Conservation (phyloP, 768 basidiomycete species). For the Mycena polygramma region DNA sequence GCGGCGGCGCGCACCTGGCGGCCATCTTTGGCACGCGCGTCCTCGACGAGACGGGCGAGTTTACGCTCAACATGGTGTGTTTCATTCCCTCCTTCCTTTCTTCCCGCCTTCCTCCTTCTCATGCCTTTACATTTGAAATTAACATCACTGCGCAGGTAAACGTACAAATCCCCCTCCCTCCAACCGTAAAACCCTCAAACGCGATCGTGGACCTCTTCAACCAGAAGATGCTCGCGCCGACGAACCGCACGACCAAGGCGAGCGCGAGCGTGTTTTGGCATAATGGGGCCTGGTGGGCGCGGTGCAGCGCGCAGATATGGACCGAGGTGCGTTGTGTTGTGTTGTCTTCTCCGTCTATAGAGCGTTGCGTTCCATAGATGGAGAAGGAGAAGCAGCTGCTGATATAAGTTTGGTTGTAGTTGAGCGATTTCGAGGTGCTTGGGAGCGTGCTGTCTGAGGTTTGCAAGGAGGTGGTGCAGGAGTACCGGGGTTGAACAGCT, state of each 20-base stretch:
- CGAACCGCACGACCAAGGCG: slow-evolving; percentile 30
- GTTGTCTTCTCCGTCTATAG: too few species aligned
- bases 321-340: slow-evolving; percentile 40
- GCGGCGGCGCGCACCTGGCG: slow-evolving; percentile 73
- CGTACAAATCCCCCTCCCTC: slow-evolving; percentile 27
- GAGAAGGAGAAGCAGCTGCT: too few species aligned
- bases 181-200: slow-evolving; percentile 14
- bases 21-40: slow-evolving; percentile 71
- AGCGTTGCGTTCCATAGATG: not conserved
- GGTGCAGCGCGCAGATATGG: slow-evolving; percentile 42
- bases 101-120: not conserved
- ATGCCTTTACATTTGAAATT: too few species aligned
- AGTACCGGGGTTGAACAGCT: not conserved
- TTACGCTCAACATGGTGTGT: slow-evolving; percentile 79
- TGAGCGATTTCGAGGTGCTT: slow-evolving; percentile 34
- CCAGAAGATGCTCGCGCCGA: slow-evolving; percentile 36
- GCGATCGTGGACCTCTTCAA: slow-evolving; percentile 21
- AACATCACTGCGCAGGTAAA: slow-evolving; percentile 13
- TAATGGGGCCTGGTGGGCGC: slow-evolving; percentile 39
- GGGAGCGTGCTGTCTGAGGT: slow-evolving; percentile 33
- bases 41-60: slow-evolving; percentile 67
- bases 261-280: slow-evolving; percentile 37
- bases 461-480: slow-evolving; percentile 31
- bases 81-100: not conserved
- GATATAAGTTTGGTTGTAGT: not conserved